These are phyloP conservation scores for Chimonanthus salicifolius DNA, from an alignment of 164 flowering plant genomes.

Conservation along the genomic window DNA sequence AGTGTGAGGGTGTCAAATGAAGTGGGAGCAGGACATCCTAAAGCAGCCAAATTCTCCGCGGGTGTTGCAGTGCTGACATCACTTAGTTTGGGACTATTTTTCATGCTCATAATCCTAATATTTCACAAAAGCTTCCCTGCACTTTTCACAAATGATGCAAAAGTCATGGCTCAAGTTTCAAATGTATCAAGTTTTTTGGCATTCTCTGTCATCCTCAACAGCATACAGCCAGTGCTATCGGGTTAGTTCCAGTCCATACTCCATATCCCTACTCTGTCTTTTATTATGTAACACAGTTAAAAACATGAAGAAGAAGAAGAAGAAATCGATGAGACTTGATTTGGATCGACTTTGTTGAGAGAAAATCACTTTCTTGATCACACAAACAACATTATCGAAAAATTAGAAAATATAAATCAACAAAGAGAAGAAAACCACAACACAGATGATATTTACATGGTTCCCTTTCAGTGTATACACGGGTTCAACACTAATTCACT, in stretches of 20 bases:
- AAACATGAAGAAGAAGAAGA: no score
- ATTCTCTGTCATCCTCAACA: slow-evolving; percentile 40
- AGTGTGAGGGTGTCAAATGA: slow-evolving; percentile 74
- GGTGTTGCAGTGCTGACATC: slow-evolving; percentile 41
- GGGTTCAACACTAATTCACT: no score
- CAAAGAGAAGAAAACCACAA: no score
- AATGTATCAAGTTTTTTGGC: slow-evolving; percentile 48
- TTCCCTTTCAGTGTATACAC: no score
- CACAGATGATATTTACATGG: no score
- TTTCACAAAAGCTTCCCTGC: slow-evolving; percentile 27
- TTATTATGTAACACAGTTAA: no score
- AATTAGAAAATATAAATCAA: no score
- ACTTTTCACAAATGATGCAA: slow-evolving; percentile 33
- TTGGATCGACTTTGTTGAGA: no score
- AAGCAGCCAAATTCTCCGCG: slow-evolving; percentile 54
- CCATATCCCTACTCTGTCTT: no score
- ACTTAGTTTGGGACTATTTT: slow-evolving; percentile 29
- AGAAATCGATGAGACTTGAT: no score
- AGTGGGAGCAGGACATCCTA: slow-evolving; percentile 60
- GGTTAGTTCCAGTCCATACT: slow-evolving; percentile 17
- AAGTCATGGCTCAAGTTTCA: slow-evolving; percentile 32
- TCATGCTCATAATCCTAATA: slow-evolving; percentile 27
- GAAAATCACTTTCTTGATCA: no score
- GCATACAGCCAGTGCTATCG: slow-evolving; percentile 54
- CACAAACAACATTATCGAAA: no score